Evolutionary conservation across 139 green algal species (phyloP), one percentile per base, ranked within the genome.

Genomic region (Eudorina sp.): DNA sequence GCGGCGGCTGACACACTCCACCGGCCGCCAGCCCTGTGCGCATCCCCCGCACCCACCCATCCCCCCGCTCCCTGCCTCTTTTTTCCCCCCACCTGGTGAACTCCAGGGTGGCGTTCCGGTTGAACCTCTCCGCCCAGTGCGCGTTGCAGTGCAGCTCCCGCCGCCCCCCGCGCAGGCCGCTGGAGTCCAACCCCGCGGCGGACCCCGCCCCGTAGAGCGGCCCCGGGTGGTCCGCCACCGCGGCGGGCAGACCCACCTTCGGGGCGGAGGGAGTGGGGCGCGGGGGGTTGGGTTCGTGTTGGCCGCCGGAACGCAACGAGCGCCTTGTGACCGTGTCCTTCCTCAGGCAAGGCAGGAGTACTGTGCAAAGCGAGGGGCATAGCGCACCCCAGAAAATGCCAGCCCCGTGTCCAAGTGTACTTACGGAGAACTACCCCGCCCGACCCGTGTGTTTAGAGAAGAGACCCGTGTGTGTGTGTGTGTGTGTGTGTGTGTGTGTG

Each of bases 101-200:
- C 92, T 99, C 96, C n/a, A 98, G 86, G 13, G 91, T 89, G 4
- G 89, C 93, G 64, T 94, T n/a, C n/a, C 93, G 92, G 23, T 53
- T 70, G 75, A 91, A 90, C 18, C 69, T 34, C 73, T 74, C 72
- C 73, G 82, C 69, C 96, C 97, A 99, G 89, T 97, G 90, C 7
- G 93, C 80, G 72, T 96, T 97, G 93, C 69, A 87, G 18, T 87
- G 53, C 43, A 87, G 70, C 45, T 89, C 76, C 36, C 41, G 41
- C 40, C 60, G 29, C 27, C 1, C 29, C 29, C 62, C 80, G 16
- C 43, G 19, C 40, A 46, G 27, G n/a, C 75, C n/a, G 40, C 60
- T 16, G 13, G n/a, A n/a, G n/a, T n/a, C 77, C 77, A 14, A 7
- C 77, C 5, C 4, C 36, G 5, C 14, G 27, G 77, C 78, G 36